Percentiles rank a stretch among this genome's conserved stretches.
Conservation (phyloP, 306 rosid genomes). For the Gleditsia sinensis region DNA sequence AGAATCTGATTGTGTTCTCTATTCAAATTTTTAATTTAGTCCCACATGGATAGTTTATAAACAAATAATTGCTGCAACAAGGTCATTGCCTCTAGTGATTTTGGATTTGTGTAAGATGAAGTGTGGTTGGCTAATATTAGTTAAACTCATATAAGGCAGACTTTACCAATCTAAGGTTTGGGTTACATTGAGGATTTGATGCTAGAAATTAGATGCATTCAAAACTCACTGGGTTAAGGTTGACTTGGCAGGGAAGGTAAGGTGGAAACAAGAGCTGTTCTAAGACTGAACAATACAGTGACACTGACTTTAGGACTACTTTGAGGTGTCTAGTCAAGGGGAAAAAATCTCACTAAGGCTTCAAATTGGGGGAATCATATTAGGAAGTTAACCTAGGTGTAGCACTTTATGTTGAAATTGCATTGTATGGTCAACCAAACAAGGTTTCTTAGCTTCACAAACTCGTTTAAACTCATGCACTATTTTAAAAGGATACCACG, state of each 20-base stretch:
- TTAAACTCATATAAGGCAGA: no score
- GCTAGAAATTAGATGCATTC: conserved; percentile 5
- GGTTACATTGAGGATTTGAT: conserved; percentile 7
- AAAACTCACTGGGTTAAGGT: not conserved
- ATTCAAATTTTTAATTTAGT: not conserved
- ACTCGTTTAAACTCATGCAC: no score
- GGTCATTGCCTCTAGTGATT: conserved; percentile 19
- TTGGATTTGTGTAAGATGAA: conserved; percentile 19
- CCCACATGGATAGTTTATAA: conserved; percentile 9
- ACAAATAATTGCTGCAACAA: conserved; percentile 5
- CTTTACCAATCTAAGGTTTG: conserved; percentile 1
- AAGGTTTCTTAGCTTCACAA: no score
- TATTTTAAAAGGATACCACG: no score
- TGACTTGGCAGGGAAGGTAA: not conserved
- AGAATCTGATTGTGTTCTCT: conserved; percentile 7
- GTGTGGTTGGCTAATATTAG: not conserved
- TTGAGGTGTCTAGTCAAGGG: not conserved
- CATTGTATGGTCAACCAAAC: no score
- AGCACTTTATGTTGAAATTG: no score
- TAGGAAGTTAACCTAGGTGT: no score
- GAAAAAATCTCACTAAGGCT: not conserved
- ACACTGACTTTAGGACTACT: not conserved
- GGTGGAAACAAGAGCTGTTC: not conserved
- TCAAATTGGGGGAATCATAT: not conserved
- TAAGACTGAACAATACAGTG: not conserved